Conservation (phyloP, 164 flowering plant species). For the Aristolochia fimbriata region DNA sequence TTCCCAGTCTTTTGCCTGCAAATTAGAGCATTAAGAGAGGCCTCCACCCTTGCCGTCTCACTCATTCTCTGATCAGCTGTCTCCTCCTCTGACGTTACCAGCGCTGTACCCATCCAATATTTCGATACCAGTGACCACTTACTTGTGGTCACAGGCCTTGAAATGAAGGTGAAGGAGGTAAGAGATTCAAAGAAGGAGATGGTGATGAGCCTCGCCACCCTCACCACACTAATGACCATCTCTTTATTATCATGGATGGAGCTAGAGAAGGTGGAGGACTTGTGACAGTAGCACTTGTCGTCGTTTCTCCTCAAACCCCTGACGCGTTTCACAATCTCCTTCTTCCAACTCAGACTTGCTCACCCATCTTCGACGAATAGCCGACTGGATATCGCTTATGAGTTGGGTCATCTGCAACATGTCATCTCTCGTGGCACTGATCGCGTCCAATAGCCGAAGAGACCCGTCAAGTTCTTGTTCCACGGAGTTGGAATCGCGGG, state of each 20-base stretch:
- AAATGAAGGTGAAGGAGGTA: neutral
- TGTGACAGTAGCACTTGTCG: no score
- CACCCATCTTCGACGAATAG: neutral
- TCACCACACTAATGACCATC: neutral
- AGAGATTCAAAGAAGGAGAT: neutral
- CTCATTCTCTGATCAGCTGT: neutral
- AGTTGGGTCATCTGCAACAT: neutral
- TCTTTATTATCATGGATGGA: neutral
- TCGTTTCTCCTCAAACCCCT: neutral
- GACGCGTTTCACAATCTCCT: neutral
- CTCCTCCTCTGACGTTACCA: neutral
- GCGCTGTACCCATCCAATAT: neutral
- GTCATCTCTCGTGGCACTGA: neutral
- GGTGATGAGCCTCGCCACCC: neutral
- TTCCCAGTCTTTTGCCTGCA: neutral
- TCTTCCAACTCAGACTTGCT: neutral
- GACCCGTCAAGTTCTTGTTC: neutral
- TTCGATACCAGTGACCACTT: neutral
- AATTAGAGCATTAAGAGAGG: neutral
- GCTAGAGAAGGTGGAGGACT: no score
- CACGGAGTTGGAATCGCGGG: neutral
- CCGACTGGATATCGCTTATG: neutral
- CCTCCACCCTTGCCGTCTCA: neutral
- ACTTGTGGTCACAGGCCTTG: neutral
- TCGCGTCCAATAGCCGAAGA: neutral